Percentiles rank a stretch among this genome's conserved stretches.
Evolutionary conservation across 2,329 filamentous ascomycete species (phyloP).

Genomic region (Aspergillus chevalieri): DNA sequence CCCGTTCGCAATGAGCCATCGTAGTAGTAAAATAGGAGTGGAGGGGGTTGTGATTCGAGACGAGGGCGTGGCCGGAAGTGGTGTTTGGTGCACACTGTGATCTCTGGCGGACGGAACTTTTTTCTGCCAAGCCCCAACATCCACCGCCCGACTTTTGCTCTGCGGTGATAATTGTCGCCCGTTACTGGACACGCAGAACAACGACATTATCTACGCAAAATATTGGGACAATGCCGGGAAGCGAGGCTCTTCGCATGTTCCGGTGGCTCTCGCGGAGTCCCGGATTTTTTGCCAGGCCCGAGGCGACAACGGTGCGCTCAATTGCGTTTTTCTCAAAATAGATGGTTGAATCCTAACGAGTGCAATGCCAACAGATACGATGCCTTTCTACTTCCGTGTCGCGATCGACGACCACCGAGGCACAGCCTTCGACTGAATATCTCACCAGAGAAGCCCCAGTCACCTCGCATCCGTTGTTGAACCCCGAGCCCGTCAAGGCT

Average conservation of each 20-base stretch:
- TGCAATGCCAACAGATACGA: conserved; percentile 32
- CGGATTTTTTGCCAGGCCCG: conserved; percentile 27
- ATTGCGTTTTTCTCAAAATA: not conserved
- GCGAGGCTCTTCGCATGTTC: conserved; percentile 29
- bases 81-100: conserved; percentile 8
- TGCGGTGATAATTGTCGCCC: not conserved
- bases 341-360: conserved; percentile 16
- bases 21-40: conserved; percentile 9
- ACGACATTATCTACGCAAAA: not conserved
- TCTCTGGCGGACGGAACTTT: conserved; percentile 30
- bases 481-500: conserved; percentile 60
- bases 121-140: conserved; percentile 17
- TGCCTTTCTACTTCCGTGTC: conserved; percentile 32
- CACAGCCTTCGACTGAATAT: conserved; percentile 24
- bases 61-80: conserved; percentile 14
- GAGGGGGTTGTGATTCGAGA: conserved; percentile 12
- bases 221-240: conserved; percentile 29
- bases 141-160: conserved; percentile 29
- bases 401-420: conserved; percentile 47
- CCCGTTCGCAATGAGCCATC: conserved; percentile 40
- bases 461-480: conserved; percentile 29
- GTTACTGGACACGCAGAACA: not conserved
- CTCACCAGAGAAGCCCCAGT: conserved; percentile 16
- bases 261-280: conserved; percentile 34
- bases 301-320: conserved; percentile 31